These are phyloP conservation scores for Cordia subcordata DNA, from an alignment of 257 asterid genomes.

Conservation along the genomic window DNA sequence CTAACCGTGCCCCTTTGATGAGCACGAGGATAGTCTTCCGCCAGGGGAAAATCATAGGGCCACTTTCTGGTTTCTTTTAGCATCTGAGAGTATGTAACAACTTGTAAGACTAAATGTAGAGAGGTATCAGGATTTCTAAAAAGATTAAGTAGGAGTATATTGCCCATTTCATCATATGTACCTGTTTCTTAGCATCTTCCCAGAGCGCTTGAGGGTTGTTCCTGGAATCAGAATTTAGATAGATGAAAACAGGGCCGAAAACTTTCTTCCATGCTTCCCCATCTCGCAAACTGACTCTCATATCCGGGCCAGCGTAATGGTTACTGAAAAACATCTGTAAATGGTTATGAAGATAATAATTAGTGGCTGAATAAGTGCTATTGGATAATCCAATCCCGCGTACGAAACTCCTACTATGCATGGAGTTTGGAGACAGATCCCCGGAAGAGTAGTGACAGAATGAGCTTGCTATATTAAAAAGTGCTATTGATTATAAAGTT, in stretches of 20 bases:
- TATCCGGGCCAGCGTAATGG: constrained; percentile 47
- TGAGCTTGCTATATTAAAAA: too few relatives aligned
- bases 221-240: constrained; percentile 42
- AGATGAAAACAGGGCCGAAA: constrained; percentile 59
- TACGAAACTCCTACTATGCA: too few relatives aligned
- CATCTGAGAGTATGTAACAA: too few relatives aligned
- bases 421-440: too few relatives aligned
- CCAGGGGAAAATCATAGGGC: constrained; percentile 5
- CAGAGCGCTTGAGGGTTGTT: constrained; percentile 32
- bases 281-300: constrained; percentile 29
- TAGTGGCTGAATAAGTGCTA: too few relatives aligned
- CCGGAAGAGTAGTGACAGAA: too few relatives aligned
- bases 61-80: neutral
- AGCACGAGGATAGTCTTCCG: neutral
- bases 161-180: too few relatives aligned
- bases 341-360: neutral
- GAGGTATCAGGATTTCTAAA: neutral
- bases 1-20: neutral
- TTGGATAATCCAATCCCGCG: too few relatives aligned
- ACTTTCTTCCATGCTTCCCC: constrained; percentile 67
- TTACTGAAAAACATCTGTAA: constrained; percentile 40
- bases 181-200: constrained; percentile 65
- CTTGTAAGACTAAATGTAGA: too few relatives aligned
- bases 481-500: too few relatives aligned
- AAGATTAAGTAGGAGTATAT: too few relatives aligned